Conservation (phyloP, 2,329 filamentous ascomycete species). For the Delphinella strobiligena region DNA sequence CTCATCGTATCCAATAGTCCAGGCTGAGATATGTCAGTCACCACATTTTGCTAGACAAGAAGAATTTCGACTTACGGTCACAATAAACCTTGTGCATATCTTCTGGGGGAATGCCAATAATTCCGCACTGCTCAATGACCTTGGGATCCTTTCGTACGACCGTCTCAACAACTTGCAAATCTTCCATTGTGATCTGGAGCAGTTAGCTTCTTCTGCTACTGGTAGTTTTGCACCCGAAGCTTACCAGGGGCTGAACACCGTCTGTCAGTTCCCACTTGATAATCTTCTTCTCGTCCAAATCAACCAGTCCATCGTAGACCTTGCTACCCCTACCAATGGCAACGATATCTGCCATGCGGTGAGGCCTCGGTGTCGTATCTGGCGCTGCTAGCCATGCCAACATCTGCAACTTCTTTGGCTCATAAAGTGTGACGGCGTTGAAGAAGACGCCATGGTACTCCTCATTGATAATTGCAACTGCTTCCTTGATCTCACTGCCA, state of each 20-base stretch:
- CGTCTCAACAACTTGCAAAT: slow-evolving; percentile 68
- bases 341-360: slow-evolving; percentile 68
- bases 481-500: slow-evolving; percentile 58
- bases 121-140: slow-evolving; percentile 80
- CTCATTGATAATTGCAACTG: slow-evolving; percentile 56
- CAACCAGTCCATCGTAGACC: slow-evolving; percentile 71
- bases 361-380: slow-evolving; percentile 47
- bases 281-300: slow-evolving; percentile 55
- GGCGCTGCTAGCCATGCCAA: slow-evolving; percentile 62
- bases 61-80: slow-evolving; percentile 47
- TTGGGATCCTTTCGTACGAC: slow-evolving; percentile 65
- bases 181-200: slow-evolving; percentile 67
- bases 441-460: slow-evolving; percentile 63
- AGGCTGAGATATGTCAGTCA: slow-evolving; percentile 37
- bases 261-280: slow-evolving; percentile 62
- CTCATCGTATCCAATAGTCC: slow-evolving; percentile 92
- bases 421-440: slow-evolving; percentile 74
- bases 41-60: neutral
- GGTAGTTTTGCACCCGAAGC: neutral
- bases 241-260: slow-evolving; percentile 61
- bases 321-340: slow-evolving; percentile 68
- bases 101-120: slow-evolving; percentile 66
- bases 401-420: slow-evolving; percentile 80
- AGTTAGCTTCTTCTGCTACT: neutral
- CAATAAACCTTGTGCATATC: slow-evolving; percentile 96